Evolutionary conservation across 805 yeast species (phyloP), one percentile per base, ranked within the genome.

Genomic region (Schwanniomyces occidentalis): DNA sequence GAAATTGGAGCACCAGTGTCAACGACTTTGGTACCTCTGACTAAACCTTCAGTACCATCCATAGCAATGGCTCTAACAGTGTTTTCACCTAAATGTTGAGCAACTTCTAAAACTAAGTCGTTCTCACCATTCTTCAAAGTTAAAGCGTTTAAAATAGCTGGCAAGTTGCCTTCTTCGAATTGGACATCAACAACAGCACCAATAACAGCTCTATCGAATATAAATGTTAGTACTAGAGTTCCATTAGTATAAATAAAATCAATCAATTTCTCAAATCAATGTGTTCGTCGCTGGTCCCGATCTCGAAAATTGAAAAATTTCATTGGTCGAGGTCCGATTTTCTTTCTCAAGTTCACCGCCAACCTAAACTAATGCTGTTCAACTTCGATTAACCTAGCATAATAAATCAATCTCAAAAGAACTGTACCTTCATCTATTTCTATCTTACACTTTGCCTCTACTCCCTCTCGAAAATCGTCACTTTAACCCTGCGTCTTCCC

Each of bases 41-140:
- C 96, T 64, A 93, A 83, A 88, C 99, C 99, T 75, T 91, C 98
- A 58, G 99, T 93, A 87, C 98, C 98, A 73, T 93, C 99, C 99
- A 93, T 93, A 67, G 99, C 98, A 85, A 93, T 93, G 69, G 99
- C 85, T 85, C 99, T 91, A 70, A 93, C 98, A 59, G 98, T 85
- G 86, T 89, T 89, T 80, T 93, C 98, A 81, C 99, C 99, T 73
- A 93, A 82, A 76, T 93, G 99, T 80, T 93, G 99, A 61, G 99
- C 93, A 58, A 93, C 99, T 78, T 93, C 99, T 62, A 93, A 82
- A 52, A 93, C 89, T 65, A 93, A 82, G 59, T 89, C 90, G 52
- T 77, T 71, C 53, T 74, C 79, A 58, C 79, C 78, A 59, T 78
- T 79, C 68, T 87, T 80, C 65, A 93, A 80, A 71, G 86, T 89